Evolutionary conservation across 106 monocot species (phyloP).

Genomic region (Dioscorea alata): DNA sequence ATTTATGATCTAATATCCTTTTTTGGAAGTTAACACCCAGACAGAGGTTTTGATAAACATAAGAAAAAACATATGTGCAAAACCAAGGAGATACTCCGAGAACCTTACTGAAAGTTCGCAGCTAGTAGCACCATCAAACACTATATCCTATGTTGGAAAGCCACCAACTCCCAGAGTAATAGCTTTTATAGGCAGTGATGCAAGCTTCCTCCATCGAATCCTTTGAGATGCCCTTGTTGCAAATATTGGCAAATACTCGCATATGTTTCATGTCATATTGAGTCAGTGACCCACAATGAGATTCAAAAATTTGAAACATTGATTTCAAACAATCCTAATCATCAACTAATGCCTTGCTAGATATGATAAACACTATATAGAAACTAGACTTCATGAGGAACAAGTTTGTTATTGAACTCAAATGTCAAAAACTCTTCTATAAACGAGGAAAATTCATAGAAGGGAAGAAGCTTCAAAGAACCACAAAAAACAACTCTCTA

Average conservation of each 20-base stretch:
- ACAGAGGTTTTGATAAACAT: too few species aligned
- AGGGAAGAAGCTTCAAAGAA: too few species aligned
- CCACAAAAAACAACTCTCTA: too few species aligned
- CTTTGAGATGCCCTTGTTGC: constrained; percentile 46
- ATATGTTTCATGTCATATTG: constrained; percentile 96
- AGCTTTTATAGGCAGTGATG: constrained; percentile 33
- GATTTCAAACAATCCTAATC: constrained; percentile 77
- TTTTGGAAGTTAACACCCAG: too few species aligned
- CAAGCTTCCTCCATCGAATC: constrained; percentile 47
- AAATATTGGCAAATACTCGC: constrained; percentile 81
- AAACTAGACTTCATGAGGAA: too few species aligned
- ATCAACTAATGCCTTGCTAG: constrained; percentile 49
- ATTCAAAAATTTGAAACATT: constrained; percentile 70
- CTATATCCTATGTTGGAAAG: constrained; percentile 18
- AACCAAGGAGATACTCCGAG: too few species aligned
- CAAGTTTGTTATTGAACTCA: too few species aligned
- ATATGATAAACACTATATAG: too few species aligned
- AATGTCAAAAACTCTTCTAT: too few species aligned
- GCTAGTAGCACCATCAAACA: neutral
- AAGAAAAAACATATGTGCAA: too few species aligned
- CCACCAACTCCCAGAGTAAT: constrained; percentile 30
- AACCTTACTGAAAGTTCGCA: neutral
- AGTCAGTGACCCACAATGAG: constrained; percentile 66
- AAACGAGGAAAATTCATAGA: too few species aligned
- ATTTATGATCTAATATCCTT: too few species aligned